A percentile compares a stretch with the other conserved stretches of the same genome.
Conservation (phyloP, 139 green algal genomes). For the Chlamydomonas incerta region DNA sequence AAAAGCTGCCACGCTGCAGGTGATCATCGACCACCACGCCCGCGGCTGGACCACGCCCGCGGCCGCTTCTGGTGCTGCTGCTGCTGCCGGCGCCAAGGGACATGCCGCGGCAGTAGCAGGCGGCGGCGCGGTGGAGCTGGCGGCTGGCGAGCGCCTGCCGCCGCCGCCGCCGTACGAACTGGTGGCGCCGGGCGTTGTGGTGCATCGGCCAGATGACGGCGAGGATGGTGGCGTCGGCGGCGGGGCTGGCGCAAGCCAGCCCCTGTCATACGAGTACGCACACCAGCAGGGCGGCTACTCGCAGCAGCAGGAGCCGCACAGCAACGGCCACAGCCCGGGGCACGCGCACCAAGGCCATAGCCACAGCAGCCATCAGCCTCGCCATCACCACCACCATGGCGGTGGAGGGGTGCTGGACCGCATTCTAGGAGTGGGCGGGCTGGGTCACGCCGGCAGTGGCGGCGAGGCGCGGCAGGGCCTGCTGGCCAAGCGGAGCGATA, state of each 20-base stretch:
- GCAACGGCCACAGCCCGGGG: not conserved
- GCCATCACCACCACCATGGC: not conserved
- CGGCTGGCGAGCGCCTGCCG: too few species aligned
- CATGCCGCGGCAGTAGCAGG: not conserved
- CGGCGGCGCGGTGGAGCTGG: not conserved
- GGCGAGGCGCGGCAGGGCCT: conserved; percentile 1
- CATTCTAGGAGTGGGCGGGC: too few species aligned
- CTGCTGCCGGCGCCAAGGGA: not conserved
- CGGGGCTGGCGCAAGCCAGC: not conserved
- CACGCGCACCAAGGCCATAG: not conserved
- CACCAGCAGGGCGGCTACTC: too few species aligned
- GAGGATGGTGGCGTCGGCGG: not conserved
- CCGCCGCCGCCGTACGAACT: too few species aligned
- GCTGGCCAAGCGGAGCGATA: not conserved
- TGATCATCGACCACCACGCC: conserved; percentile 43
- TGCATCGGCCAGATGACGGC: too few species aligned
- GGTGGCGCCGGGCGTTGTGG: too few species aligned
- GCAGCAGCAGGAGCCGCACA: not conserved
- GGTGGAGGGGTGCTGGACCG: not conserved
- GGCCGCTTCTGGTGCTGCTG: too few species aligned
- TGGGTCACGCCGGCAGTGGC: too few species aligned
- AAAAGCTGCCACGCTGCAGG: not conserved
- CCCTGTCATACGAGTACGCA: not conserved
- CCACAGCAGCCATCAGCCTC: not conserved
- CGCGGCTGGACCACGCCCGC: not conserved